Conservation (phyloP, 139 green algal species). For the Desmodesmus armatus region DNA sequence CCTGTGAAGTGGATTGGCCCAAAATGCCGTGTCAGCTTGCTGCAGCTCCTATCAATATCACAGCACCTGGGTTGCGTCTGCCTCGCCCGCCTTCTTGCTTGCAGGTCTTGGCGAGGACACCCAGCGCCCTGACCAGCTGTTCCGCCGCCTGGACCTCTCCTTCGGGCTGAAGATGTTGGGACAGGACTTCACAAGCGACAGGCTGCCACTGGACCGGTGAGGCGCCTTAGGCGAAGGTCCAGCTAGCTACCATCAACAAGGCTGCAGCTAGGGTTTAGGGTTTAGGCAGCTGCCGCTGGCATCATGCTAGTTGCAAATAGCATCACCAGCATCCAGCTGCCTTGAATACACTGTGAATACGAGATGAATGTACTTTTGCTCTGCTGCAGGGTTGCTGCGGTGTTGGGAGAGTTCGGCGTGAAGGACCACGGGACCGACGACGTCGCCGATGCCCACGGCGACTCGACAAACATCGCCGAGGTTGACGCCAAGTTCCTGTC, state of each 20-base stretch:
- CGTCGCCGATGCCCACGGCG: neutral
- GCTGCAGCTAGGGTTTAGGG: neutral
- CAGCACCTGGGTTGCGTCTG: neutral
- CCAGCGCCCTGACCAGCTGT: neutral
- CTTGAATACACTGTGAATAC: neutral
- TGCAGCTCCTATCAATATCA: neutral
- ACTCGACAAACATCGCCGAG: neutral
- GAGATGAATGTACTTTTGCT: neutral
- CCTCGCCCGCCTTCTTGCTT: neutral
- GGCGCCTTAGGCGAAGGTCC: neutral
- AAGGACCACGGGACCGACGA: neutral
- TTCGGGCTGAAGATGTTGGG: conserved; percentile 20
- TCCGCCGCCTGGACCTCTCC: conserved; percentile 5
- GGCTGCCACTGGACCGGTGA: neutral
- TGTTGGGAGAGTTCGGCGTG: conserved; percentile 11
- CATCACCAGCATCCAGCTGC: neutral
- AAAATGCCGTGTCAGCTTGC: neutral
- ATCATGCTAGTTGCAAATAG: neutral
- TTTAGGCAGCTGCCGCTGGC: neutral
- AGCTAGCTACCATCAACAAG: neutral
- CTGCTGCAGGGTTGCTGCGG: neutral
- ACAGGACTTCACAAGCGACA: neutral
- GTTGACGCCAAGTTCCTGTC: conserved; percentile 14
- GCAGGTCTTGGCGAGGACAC: neutral
- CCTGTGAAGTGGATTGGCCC: neutral